phyloP scores from a whole-genome alignment of 352 stramenopile genomes.

The Phytophthora lateralis region DNA sequence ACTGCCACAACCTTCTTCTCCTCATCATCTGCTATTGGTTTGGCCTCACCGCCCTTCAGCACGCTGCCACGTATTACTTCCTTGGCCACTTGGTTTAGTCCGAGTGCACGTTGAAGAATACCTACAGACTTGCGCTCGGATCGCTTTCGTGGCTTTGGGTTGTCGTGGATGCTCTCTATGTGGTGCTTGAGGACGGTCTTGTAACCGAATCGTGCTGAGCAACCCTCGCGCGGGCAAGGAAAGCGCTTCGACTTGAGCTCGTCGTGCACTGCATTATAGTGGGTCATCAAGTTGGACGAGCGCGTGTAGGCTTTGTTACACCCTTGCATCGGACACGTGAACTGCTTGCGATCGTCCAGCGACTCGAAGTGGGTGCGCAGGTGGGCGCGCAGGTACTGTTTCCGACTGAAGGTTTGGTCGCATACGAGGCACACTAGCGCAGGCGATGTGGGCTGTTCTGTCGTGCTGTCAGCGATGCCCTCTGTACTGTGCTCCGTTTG shows the following conservation, averaged over 20 bases:
- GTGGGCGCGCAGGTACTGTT: constrained; percentile 63
- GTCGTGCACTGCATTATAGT: constrained; percentile 78
- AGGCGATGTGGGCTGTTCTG: neutral
- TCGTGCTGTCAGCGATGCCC: neutral
- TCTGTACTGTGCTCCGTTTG: constrained; percentile 30
- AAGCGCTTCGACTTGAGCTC: constrained; percentile 64
- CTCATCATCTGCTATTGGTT: constrained; percentile 1
- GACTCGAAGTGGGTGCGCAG: constrained; percentile 68
- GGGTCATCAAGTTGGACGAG: constrained; percentile 74
- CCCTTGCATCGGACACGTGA: constrained; percentile 56
- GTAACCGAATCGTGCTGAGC: constrained; percentile 70
- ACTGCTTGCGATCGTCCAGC: constrained; percentile 67
- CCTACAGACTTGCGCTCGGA: constrained; percentile 35
- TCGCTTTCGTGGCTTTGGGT: constrained; percentile 35
- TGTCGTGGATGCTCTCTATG: constrained; percentile 65
- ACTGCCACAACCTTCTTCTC: neutral
- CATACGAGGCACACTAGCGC: constrained; percentile 58
- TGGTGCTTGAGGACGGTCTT: constrained; percentile 74
- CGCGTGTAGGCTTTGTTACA: constrained; percentile 75
- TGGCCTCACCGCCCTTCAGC: neutral
- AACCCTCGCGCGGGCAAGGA: constrained; percentile 61
- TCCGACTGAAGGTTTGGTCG: constrained; percentile 49
- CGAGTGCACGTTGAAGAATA: constrained; percentile 41
- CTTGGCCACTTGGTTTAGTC: constrained; percentile 36
- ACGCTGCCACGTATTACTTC: neutral